Evolutionary conservation across 208 protist species (phyloP).

Genomic region (Trypanosoma platydactyli): DNA sequence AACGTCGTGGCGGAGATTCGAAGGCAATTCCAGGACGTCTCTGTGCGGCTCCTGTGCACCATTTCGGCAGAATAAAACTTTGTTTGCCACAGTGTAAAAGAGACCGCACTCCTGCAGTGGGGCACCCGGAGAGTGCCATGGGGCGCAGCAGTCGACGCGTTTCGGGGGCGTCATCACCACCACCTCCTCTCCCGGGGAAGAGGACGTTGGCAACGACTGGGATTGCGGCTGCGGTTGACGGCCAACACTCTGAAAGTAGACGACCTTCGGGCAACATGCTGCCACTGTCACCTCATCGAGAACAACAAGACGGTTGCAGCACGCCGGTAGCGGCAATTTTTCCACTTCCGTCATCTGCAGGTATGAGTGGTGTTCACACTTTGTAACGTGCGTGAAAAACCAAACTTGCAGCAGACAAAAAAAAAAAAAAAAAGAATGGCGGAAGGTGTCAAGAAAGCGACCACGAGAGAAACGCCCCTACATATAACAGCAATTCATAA

Average conservation of each 20-base stretch:
- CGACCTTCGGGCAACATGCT: conserved; percentile 37
- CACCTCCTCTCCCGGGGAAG: not conserved
- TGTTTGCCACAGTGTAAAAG: conserved; percentile 10
- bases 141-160: conserved; percentile 28
- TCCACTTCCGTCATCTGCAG: conserved; percentile 29
- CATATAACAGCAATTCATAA: too few species aligned
- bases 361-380: not conserved
- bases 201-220: not conserved
- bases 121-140: conserved; percentile 46
- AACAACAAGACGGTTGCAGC: conserved; percentile 42
- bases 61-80: conserved; percentile 19
- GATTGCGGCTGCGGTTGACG: not conserved
- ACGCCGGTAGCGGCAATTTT: conserved; percentile 37
- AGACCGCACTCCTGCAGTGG: conserved; percentile 27
- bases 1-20: not conserved
- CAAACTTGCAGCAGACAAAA: too few species aligned
- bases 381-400: not conserved
- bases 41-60: conserved; percentile 1
- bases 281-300: conserved; percentile 39
- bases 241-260: conserved; percentile 29
- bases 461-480: too few species aligned
- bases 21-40: not conserved
- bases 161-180: not conserved
- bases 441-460: too few species aligned
- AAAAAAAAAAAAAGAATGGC: too few species aligned